phyloP scores from a whole-genome alignment of 345 rosid species.

The Boechera retrofracta region DNA sequence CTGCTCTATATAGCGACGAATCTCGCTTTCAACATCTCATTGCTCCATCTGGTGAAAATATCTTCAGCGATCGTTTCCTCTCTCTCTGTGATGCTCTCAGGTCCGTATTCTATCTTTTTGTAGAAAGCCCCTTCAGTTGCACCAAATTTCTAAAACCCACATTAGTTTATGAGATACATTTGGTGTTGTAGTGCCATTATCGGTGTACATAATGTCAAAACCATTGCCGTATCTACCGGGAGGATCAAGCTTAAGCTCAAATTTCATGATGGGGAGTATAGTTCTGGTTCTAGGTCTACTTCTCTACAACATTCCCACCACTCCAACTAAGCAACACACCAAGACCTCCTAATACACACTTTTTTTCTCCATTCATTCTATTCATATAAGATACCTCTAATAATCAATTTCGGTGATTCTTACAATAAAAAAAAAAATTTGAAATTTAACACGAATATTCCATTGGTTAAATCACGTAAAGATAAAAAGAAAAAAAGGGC shows the following conservation, averaged over 20 bases:
- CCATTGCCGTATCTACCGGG: slow-evolving; percentile 84
- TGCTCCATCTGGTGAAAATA: slow-evolving; percentile 69
- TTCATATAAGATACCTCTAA: background rate
- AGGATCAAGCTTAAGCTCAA: slow-evolving; percentile 75
- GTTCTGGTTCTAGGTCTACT: slow-evolving; percentile 71
- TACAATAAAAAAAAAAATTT: background rate
- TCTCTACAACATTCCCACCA: slow-evolving; percentile 60
- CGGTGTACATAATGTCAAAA: slow-evolving; percentile 71
- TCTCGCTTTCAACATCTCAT: slow-evolving; percentile 75
- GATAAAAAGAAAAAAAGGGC: background rate
- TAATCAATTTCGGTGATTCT: background rate
- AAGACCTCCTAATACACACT: slow-evolving; percentile 32
- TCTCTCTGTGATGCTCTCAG: slow-evolving; percentile 70
- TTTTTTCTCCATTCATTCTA: background rate
- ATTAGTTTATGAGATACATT: background rate
- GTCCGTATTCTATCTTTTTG: slow-evolving; percentile 45
- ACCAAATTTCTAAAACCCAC: background rate
- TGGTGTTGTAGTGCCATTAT: slow-evolving; percentile 65
- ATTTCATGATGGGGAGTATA: slow-evolving; percentile 56
- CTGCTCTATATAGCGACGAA: slow-evolving; percentile 70
- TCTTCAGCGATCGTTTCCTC: slow-evolving; percentile 83
- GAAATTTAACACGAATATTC: background rate
- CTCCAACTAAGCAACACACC: slow-evolving; percentile 45
- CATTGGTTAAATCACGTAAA: background rate
- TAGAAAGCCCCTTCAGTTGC: slow-evolving; percentile 17